Percentiles rank a stretch among this genome's conserved stretches.
These are phyloP conservation scores for Straminergon stramineum DNA, from an alignment of 225 moss, liverwort and hornwort genomes.

Conservation along the genomic window DNA sequence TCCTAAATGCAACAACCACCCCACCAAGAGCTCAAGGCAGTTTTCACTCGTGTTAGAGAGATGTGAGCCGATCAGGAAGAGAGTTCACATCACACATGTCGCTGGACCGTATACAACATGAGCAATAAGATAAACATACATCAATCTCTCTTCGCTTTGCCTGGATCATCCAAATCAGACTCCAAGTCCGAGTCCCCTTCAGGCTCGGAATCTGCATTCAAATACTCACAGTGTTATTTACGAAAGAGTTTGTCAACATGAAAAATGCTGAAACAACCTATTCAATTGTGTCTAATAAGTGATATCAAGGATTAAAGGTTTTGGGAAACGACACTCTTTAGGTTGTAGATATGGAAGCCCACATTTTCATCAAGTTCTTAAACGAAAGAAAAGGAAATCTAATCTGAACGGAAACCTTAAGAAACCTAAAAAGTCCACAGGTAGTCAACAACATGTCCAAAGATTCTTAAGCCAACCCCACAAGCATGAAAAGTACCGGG, in stretches of 20 bases:
- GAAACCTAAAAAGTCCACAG: not conserved
- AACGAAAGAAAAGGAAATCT: not conserved
- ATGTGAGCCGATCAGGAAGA: not conserved
- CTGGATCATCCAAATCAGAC: not conserved
- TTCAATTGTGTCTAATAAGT: not conserved
- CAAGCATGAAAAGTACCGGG: not conserved
- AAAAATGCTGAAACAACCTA: not conserved
- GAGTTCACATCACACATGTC: not conserved
- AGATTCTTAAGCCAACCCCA: not conserved
- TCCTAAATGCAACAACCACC: not conserved
- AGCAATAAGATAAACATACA: not conserved
- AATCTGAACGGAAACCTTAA: not conserved
- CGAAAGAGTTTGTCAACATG: not conserved
- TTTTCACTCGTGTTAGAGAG: not conserved
- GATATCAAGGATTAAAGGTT: not conserved
- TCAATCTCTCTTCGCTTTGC: not conserved
- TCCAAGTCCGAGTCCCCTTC: not conserved
- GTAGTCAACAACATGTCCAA: not conserved
- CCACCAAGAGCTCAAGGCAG: not conserved
- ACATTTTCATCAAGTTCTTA: not conserved
- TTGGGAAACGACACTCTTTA: not conserved
- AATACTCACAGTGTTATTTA: not conserved
- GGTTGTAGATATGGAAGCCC: not conserved
- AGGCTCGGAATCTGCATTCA: constrained; percentile 6
- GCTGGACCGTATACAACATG: not conserved